Evolutionary conservation across 352 stramenopile species (phyloP), one percentile per base, ranked within the genome.

Genomic region (Globisporangium rhizosaccharum): DNA sequence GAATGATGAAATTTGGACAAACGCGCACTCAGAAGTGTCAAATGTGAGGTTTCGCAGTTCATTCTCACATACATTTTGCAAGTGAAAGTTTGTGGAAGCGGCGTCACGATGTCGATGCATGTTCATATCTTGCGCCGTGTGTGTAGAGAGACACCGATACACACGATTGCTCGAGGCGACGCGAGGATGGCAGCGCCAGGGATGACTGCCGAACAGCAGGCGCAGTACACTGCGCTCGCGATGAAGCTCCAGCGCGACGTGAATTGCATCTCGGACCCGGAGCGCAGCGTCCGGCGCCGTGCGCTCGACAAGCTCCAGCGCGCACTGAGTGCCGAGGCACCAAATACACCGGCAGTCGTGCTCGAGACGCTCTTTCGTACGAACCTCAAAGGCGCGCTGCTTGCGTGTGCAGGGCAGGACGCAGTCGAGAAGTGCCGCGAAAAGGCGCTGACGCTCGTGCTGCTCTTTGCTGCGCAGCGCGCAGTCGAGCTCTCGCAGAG

Each of bases 231-330:
- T 39, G 76, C 77, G 71, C 67, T 90, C 53, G 51, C 73, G 23
- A 92, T 92, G 79, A 87, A 88, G 65, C 78, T 94, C 48, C 81
- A 92, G 68, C 82, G 79, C 41, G 85, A 94, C 58, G 63, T 94
- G 52, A 94, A 94, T 63, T 94, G 85, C 51, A 61, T 94, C 30
- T 42, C 65, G 17, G 85, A 92, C 51, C 68, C 85, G 3, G 79
- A 92, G 50, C 85, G 85, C 53, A 74, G 63, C 18, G 74, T 92
- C 49, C 82, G 82, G 12, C 84, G 84, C 15, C 82, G 82, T 37
- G 84, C 82, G 18, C 72, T 78, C 23, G 82, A 94, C 53, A 91
- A 85, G 57, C 71, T 94, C 20, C 67, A 84, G 50, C 79, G 79
- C 23, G 56, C 67, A 39, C 62, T 90, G 44, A 60, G 77, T 54